Conservation (phyloP, 495 filamentous ascomycete species). For the Penicillium robsamsonii region DNA sequence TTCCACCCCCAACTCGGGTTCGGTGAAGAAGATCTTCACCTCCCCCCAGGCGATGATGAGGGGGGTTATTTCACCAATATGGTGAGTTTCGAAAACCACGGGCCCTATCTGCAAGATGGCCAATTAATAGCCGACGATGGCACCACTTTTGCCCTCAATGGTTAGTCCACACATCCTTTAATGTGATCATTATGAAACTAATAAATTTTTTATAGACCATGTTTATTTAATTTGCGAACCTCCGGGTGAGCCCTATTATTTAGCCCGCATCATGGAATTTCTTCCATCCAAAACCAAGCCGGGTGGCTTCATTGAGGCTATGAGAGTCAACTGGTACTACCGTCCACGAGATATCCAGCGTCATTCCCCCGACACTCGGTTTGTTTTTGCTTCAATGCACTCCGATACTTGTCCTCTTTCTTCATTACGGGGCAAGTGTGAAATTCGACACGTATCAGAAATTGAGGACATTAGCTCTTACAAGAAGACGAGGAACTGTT, state of each 20-base stretch:
- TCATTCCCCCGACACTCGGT: slow-evolving; percentile 81
- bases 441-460: slow-evolving; percentile 81
- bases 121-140: slow-evolving; percentile 89
- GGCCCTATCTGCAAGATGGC: slow-evolving; percentile 68
- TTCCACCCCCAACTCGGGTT: slow-evolving; percentile 31
- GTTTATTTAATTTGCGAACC: slow-evolving; percentile 97
- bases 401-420: slow-evolving; percentile 93
- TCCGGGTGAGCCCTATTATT: slow-evolving; percentile 95
- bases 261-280: slow-evolving; percentile 98
- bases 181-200: slow-evolving; percentile 16
- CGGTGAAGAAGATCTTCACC: slow-evolving; percentile 44
- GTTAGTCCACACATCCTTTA: slow-evolving; percentile 53
- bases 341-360: slow-evolving; percentile 92
- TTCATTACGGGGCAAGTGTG: slow-evolving; percentile 87
- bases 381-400: slow-evolving; percentile 96
- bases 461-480: slow-evolving; percentile 81
- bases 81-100: slow-evolving; percentile 75
- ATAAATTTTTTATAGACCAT: slow-evolving; percentile 64
- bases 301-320: slow-evolving; percentile 71
- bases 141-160: slow-evolving; percentile 76
- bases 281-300: slow-evolving; percentile 74
- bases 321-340: slow-evolving; percentile 98
- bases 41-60: slow-evolving; percentile 42
- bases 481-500: slow-evolving; percentile 76
- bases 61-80: slow-evolving; percentile 65